Base-by-base conservation (phyloP, 2,329 filamentous ascomycete species). In the Pezicula rhizophila region DNA sequence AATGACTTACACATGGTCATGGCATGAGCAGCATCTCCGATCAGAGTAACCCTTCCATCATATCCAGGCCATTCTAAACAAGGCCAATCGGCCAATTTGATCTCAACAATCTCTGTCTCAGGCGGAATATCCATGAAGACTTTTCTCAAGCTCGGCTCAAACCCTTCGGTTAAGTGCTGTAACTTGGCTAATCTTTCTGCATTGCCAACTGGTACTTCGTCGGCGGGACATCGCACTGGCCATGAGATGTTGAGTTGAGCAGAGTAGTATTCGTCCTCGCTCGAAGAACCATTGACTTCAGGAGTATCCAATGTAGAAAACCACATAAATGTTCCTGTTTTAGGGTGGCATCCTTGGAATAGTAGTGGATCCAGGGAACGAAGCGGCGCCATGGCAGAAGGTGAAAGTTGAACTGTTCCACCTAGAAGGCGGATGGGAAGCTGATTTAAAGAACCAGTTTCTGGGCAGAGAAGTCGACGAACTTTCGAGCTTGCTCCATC, bases 1-100 rank as follows among this genome's bases (percentile, higher is more conserved):
- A 25, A 37, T 3, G 26, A 35, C 75, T 62, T 69, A 80, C 76
- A 80, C 77, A 80, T 80, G 0, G 74, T 73, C 77, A 81, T 81
- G 0, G 74, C 69, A 59, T 82, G 78, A 3, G 78, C 67, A 0
- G 78, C 72, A 59, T 82, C 78, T 0, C 78, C 78, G 49, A 78
- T 67, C 1, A 81, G 54, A 0, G 74, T 68, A 0, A 69, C 71
- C 2, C 67, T 65, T 0, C 72, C 73, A 6, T 59, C 59, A 4
- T 50, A 49, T 35, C 60, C 63, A 1, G 66, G 64, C 40, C 66
- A 69, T 1, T 60, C 63, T 3, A 54, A 57, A 1, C 66, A 63
- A 1, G 72, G 74, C 64, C 74, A 76, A 58, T 80, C 77, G 26
- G 73, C 68, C 4, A 78, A 60, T 8, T 68, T 66, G 4, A 80